Evolutionary conservation across 257 asterid genomes (phyloP).

Genomic region (Solanum acaule): DNA sequence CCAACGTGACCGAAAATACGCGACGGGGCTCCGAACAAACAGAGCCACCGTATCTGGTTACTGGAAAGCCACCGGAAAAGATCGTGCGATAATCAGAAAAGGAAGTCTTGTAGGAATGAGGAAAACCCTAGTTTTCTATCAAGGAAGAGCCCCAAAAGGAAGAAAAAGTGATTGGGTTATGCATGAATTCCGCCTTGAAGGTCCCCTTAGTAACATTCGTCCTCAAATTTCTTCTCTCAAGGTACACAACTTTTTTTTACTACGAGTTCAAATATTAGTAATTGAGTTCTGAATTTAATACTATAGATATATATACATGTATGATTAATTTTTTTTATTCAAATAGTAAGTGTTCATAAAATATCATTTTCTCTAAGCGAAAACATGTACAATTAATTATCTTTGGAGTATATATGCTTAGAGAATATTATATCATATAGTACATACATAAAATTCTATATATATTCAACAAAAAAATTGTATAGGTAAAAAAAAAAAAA

Average conservation of each 20-base stretch:
- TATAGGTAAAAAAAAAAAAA: too few species aligned
- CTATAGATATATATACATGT: too few species aligned
- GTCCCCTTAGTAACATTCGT: conserved; percentile 20
- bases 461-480: background rate
- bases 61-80: conserved; percentile 97
- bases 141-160: conserved; percentile 94
- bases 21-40: conserved; percentile 81
- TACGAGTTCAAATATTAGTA: background rate
- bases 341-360: too few species aligned
- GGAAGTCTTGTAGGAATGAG: conserved; percentile 75
- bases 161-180: conserved; percentile 84
- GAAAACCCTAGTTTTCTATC: conserved; percentile 76
- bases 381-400: background rate
- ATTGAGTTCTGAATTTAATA: background rate
- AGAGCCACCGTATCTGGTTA: conserved; percentile 82
- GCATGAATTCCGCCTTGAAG: conserved; percentile 79
- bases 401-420: background rate
- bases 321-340: background rate
- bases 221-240: conserved; percentile 26
- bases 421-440: background rate
- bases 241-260: conserved; percentile 9
- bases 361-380: too few species aligned
- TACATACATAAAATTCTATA: background rate
- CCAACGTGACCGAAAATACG: conserved; percentile 73
- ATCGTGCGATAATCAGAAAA: conserved; percentile 37